Conservation (phyloP, 164 flowering plant species). For the Tinospora cordifolia region DNA sequence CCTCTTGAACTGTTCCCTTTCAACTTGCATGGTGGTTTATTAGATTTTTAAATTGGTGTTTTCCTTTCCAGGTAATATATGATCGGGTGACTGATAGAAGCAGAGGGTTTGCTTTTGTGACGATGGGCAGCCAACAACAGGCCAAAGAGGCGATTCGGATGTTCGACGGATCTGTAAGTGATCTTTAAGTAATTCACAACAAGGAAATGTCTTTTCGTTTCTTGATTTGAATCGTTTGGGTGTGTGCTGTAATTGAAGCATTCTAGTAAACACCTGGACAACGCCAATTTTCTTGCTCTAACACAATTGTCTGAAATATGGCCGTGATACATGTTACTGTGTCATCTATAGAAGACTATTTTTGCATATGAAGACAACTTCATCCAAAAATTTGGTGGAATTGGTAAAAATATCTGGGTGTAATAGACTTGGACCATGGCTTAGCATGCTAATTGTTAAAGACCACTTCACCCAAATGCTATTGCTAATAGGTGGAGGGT, state of each 20-base stretch:
- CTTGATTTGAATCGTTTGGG: neutral
- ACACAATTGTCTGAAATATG: no score
- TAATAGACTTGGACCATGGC: no score
- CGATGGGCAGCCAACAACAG: constrained; percentile 65
- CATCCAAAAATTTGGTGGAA: no score
- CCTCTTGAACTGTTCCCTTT: neutral
- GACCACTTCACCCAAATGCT: no score
- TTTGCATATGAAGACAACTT: no score
- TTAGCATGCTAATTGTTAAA: no score
- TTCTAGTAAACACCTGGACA: neutral
- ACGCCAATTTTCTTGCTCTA: neutral
- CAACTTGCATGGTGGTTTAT: neutral
- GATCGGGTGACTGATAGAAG: constrained; percentile 81
- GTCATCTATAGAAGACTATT: no score
- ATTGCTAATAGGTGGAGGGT: no score
- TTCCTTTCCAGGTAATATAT: constrained; percentile 53
- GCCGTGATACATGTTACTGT: no score
- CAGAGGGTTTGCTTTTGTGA: constrained; percentile 84
- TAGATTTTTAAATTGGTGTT: neutral
- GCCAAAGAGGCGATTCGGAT: constrained; percentile 73
- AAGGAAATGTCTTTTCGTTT: neutral
- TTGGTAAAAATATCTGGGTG: no score
- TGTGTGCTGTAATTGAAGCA: neutral
- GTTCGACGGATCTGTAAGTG: constrained; percentile 86
- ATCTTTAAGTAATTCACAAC: neutral